Conservation (phyloP, 2,329 filamentous ascomycete species). For the Pestalotiopsis fici region DNA sequence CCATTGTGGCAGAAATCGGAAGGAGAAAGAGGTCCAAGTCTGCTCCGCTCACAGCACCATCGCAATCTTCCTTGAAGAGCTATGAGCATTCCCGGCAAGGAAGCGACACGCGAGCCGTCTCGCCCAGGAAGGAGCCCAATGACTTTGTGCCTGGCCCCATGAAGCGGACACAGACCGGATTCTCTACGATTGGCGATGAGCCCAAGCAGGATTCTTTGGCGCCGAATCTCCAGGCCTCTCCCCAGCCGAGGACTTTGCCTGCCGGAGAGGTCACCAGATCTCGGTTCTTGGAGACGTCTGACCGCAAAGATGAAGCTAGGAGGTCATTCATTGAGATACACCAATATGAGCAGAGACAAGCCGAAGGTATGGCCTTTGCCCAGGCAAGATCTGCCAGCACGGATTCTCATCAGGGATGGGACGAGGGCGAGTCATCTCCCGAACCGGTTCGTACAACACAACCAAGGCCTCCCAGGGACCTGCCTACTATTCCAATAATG, state of each 20-base stretch:
- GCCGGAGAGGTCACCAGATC: slow-evolving; percentile 29
- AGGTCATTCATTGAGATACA: slow-evolving; percentile 60
- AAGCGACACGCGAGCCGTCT: slow-evolving; percentile 22
- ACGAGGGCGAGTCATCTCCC: slow-evolving; percentile 28
- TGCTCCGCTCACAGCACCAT: slow-evolving; percentile 32
- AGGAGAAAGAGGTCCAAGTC: slow-evolving; percentile 49
- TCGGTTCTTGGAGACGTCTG: slow-evolving; percentile 34
- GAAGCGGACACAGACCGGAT: slow-evolving; percentile 60
- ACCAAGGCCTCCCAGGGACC: slow-evolving; percentile 13
- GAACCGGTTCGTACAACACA: slow-evolving; percentile 23
- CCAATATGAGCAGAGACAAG: slow-evolving; percentile 61
- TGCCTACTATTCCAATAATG: slow-evolving; percentile 9
- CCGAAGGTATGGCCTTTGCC: slow-evolving; percentile 60
- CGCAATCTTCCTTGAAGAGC: slow-evolving; percentile 30
- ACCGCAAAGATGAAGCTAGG: slow-evolving; percentile 52
- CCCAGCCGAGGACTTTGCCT: slow-evolving; percentile 28
- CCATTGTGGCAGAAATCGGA: slow-evolving; percentile 72
- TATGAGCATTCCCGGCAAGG: slow-evolving; percentile 24
- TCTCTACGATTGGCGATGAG: slow-evolving; percentile 32
- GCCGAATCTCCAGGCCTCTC: slow-evolving; percentile 18
- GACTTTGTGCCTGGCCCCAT: slow-evolving; percentile 56
- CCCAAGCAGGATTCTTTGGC: slow-evolving; percentile 13
- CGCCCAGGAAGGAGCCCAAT: slow-evolving; percentile 27
- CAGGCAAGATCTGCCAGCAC: slow-evolving; percentile 43
- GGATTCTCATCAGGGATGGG: slow-evolving; percentile 32